Evolutionary conservation across 2,329 filamentous ascomycete genomes (phyloP).

Genomic region (Penicillium expansum): DNA sequence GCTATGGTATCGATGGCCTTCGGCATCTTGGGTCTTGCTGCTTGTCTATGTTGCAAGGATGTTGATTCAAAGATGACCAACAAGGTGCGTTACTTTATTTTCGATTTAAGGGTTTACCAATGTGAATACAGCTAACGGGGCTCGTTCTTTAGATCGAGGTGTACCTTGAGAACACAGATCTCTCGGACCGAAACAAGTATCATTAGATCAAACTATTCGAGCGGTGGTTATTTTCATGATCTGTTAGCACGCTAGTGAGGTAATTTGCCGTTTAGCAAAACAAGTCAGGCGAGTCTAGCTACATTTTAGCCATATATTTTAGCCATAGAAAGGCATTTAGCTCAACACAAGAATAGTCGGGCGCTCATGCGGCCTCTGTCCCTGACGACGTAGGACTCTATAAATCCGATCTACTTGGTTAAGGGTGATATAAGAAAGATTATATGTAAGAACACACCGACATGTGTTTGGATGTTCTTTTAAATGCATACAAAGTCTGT

Average conservation of each 20-base stretch:
- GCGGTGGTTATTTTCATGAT: not conserved
- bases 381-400: too few species aligned
- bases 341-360: not conserved
- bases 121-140: not conserved
- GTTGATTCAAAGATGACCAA: constrained; percentile 36
- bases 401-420: too few species aligned
- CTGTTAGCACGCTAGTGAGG: not conserved
- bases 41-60: constrained; percentile 32
- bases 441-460: too few species aligned
- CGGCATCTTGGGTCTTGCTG: constrained; percentile 31
- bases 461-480: too few species aligned
- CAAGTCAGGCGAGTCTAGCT: not conserved
- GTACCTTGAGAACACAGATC: constrained; percentile 21
- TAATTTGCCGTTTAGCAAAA: not conserved
- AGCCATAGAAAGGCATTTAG: not conserved
- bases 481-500: too few species aligned
- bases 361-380: too few species aligned
- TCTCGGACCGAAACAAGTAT: not conserved
- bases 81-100: constrained; percentile 25
- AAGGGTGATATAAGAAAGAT: too few species aligned
- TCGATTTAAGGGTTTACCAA: too few species aligned
- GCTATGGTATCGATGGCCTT: constrained; percentile 32
- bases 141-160: constrained; percentile 16
- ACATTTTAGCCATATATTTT: too few species aligned
- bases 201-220: constrained; percentile 5